Base-by-base conservation (phyloP, 768 basidiomycete genomes). In the Hirschioporus abietinus region DNA sequence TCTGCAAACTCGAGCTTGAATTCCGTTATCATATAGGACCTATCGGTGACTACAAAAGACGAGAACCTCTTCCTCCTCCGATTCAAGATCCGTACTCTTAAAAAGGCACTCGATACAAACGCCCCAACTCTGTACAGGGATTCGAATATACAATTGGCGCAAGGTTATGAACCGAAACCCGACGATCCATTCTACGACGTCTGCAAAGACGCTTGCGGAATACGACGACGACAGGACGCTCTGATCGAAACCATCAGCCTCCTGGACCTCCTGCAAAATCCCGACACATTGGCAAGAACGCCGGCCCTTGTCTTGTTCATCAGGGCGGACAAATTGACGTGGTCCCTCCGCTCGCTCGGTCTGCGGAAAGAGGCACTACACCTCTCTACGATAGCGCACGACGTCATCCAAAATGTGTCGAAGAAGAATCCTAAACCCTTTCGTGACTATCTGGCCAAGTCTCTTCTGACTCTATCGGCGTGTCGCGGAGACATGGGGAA, bases 321-420 rank as follows among this genome's bases (percentile, higher is more conserved):
- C 30, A 30, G 30, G 30, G 30, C 30, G 30, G 30, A 30, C 30
- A 30, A 30, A 30, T 30, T 30, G 30, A 8, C 30, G 8, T 30
- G 30, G 30, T 63, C 60, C 34, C 59, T 68, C 30, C 60, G 58
- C 18, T 27, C 63, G 23, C 34, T 67, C 6, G 67, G 58, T 26
- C 10, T 59, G 17, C n/a, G 30, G 9, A 60, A 68, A 63, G 67
- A 68, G 61, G 67, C 67, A 35, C 67, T 68, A 25, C 20, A 35
- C 4, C 26, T 27, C 60, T 17, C 25, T 23, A 2, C 18, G 34
- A 35, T 64, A 58, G 24, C 24, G 25, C 18, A 35, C 60, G 35
- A 15, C 64, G 17, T 34, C 35, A 34, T 18, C 30, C n/a, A 17
- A 18, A 65, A 59, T 8, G 30, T 30, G 30, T 30, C 30, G 30